Conservation (phyloP, 805 yeast genomes). For the Pichia cabralensis region DNA sequence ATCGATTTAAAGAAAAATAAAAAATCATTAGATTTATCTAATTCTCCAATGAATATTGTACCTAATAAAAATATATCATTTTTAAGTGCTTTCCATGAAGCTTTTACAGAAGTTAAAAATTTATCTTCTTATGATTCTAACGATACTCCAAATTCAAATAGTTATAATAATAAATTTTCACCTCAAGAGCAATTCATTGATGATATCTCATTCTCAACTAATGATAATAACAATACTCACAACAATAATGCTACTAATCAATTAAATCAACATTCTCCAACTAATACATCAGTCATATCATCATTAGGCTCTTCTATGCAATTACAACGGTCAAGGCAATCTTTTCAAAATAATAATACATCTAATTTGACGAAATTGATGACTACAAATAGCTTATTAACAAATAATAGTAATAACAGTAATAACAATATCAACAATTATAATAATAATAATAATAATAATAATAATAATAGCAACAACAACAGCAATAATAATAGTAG, state of each 20-base stretch:
- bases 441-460: not conserved
- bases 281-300: constrained; percentile 14
- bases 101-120: constrained; percentile 21
- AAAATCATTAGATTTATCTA: too few species aligned
- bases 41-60: too few species aligned
- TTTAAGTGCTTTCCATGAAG: constrained; percentile 28
- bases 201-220: constrained; percentile 10
- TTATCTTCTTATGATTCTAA: constrained; percentile 5
- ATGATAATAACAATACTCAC: not conserved
- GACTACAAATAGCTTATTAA: constrained; percentile 5
- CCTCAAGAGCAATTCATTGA: constrained; percentile 8
- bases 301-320: constrained; percentile 15
- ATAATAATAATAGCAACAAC: not conserved
- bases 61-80: constrained; percentile 19
- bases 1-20: too few species aligned
- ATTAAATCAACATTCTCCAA: constrained; percentile 7
- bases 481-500: not conserved
- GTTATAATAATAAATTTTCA: not conserved
- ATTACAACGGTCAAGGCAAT: constrained; percentile 12
- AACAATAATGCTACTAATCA: not conserved
- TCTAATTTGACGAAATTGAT: constrained; percentile 17
- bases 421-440: not conserved
- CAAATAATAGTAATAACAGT: not conserved
- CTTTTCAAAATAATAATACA: constrained; percentile 11
- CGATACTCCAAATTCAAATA: not conserved